These are phyloP conservation scores for Pseudocercospora fuligena DNA, from an alignment of 2,329 filamentous ascomycete species.

Conservation along the genomic window DNA sequence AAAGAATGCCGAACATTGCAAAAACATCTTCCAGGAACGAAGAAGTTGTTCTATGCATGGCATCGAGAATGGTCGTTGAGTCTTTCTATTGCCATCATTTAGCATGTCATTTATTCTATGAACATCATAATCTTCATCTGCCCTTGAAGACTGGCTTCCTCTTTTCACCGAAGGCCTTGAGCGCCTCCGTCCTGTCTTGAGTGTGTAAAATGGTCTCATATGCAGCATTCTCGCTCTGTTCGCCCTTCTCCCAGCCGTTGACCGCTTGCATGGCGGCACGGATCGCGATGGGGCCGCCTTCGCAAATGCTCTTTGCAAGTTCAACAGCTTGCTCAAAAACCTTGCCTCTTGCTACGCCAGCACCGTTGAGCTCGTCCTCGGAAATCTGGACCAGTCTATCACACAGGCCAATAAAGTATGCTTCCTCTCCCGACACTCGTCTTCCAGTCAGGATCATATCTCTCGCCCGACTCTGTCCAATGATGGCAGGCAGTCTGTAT, in stretches of 20 bases:
- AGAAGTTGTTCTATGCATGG: not conserved
- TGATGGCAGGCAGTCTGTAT: conserved; percentile 78
- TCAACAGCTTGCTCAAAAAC: conserved; percentile 77
- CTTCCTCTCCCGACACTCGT: conserved; percentile 80
- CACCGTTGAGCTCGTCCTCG: conserved; percentile 59
- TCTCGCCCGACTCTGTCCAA: conserved; percentile 80
- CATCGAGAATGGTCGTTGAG: not conserved
- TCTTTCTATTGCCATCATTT: not conserved
- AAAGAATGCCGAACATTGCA: not conserved
- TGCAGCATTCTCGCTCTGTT: conserved; percentile 82
- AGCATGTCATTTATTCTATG: not conserved
- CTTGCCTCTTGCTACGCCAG: conserved; percentile 64
- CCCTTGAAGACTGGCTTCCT: conserved; percentile 71
- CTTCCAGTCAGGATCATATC: conserved; percentile 90
- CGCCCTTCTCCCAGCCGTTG: conserved; percentile 64
- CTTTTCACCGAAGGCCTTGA: conserved; percentile 82
- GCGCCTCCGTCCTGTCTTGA: conserved; percentile 84
- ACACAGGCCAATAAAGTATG: conserved; percentile 88
- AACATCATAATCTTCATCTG: conserved; percentile 40
- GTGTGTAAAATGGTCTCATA: conserved; percentile 84
- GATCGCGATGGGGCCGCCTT: conserved; percentile 84
- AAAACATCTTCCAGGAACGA: not conserved
- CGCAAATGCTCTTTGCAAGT: conserved; percentile 82
- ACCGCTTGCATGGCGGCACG: conserved; percentile 81
- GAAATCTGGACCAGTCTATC: conserved; percentile 86